Base-by-base conservation (phyloP, 257 asterid genomes). In the Thymus quinquecostatus region DNA sequence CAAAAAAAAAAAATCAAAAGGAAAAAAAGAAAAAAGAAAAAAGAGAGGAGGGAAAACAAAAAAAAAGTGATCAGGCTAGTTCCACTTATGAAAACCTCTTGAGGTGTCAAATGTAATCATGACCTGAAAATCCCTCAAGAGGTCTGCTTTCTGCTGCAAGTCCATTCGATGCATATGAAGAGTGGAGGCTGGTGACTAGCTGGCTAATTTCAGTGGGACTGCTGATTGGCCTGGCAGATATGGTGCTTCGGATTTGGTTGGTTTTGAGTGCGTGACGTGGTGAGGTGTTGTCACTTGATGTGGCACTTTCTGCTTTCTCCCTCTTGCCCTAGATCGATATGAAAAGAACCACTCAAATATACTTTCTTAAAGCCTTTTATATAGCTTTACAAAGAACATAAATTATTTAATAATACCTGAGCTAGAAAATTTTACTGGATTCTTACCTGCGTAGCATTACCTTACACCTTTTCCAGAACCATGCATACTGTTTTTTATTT, bases 211-310 rank as follows among this genome's bases (percentile, higher is more conserved):
- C 71, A 30, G 77, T 75, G 71, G 87, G 86, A 69, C 79, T 77
- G 81, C 82, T 74, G 93, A 83, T 78, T 82, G 75, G 66, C 71
- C 89, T 81, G 84, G 81, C 69, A 84, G 85, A 72, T 73, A 12
- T 78, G 78, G 64, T 80, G 67, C 79, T 79, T 77, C 86, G 74
- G 79, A 75, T 75, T 75, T 81, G 87, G 73, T 84, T 83, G 85
- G 82, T 82, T 71, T 79, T 47, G 71, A 70, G 75, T 79, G 83
- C 85, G 81, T 75, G 79, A 82, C 72, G 74, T 64, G 91, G 92
- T 91, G 96, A 85, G 93, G 92, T 81, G 92, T 80, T 69, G 57
- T 80, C 79, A 76, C 88, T 85, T 77, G 82, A 78, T 81, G 64
- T 55, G 78, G 72, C 83, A 63, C 64, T 79, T 60, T 81, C 74